phyloP scores from a whole-genome alignment of 805 yeast genomes.

The Saturnispora dispora region DNA sequence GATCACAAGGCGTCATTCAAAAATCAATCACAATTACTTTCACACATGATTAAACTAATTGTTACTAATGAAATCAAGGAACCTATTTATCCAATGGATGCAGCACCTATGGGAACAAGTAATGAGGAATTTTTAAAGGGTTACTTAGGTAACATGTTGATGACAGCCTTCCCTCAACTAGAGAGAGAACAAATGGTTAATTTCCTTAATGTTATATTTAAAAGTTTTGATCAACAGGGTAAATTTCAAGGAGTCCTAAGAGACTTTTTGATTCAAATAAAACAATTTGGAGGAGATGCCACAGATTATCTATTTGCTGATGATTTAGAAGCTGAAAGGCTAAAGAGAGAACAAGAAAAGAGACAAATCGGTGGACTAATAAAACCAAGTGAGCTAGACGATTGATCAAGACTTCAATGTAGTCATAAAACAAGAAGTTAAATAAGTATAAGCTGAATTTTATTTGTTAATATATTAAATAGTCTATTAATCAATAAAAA shows the following conservation, averaged over 20 bases:
- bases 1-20: conserved; percentile 97
- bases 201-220: conserved; percentile 69
- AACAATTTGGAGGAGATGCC: conserved; percentile 91
- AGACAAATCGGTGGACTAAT: conserved; percentile 90
- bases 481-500: neutral
- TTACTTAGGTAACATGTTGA: conserved; percentile 71
- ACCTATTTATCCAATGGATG: conserved; percentile 72
- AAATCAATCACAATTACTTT: conserved; percentile 74
- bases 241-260: conserved; percentile 80
- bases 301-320: conserved; percentile 93
- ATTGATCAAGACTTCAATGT: conserved; percentile 21
- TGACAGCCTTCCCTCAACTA: conserved; percentile 87
- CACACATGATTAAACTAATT: conserved; percentile 75
- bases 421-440: neutral
- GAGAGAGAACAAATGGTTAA: conserved; percentile 72
- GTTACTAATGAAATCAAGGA: conserved; percentile 64
- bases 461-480: neutral
- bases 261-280: conserved; percentile 93
- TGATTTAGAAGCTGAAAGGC: conserved; percentile 71
- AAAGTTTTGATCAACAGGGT: conserved; percentile 60
- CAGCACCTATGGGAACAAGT: conserved; percentile 78
- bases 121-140: conserved; percentile 72
- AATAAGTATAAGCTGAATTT: neutral
- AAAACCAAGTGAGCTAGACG: conserved; percentile 92
- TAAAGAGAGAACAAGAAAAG: conserved; percentile 52